Evolutionary conservation across 1,139 yeast genomes (phyloP).

Genomic region (Zygosaccharomyces sapae): DNA sequence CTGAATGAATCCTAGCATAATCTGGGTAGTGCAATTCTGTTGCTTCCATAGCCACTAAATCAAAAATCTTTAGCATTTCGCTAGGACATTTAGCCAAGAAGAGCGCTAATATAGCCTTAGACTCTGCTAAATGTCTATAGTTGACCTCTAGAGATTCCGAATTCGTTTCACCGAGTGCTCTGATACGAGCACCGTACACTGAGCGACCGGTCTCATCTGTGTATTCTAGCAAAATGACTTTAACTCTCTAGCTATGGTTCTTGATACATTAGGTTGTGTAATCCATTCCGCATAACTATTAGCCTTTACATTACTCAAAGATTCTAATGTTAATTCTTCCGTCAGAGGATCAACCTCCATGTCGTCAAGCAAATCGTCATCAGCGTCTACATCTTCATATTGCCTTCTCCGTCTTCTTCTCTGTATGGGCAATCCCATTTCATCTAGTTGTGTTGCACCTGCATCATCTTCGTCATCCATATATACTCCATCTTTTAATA

Average conservation of each 20-base stretch:
- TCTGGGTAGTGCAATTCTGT: constrained; percentile 93
- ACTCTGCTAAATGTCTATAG: constrained; percentile 77
- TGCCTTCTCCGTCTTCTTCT: constrained; percentile 69
- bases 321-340: constrained; percentile 80
- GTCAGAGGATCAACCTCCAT: constrained; percentile 71
- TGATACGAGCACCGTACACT: constrained; percentile 90
- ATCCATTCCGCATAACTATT: constrained; percentile 92
- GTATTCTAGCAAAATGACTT: constrained; percentile 83
- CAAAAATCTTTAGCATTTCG: constrained; percentile 84
- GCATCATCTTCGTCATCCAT: constrained; percentile 54
- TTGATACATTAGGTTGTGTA: constrained; percentile 81
- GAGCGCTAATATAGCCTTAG: constrained; percentile 86
- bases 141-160: constrained; percentile 88
- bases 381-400: constrained; percentile 51
- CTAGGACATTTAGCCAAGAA: constrained; percentile 88
- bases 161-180: constrained; percentile 89
- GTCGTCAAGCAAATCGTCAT: constrained; percentile 49
- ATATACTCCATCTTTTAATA: constrained; percentile 49
- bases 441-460: constrained; percentile 49
- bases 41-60: constrained; percentile 96
- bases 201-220: constrained; percentile 92
- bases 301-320: constrained; percentile 88
- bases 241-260: constrained; percentile 89
- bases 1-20: constrained; percentile 88
- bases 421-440: constrained; percentile 72